Conservation (phyloP, 2,329 filamentous ascomycete genomes). For the Cladosporium sp. region DNA sequence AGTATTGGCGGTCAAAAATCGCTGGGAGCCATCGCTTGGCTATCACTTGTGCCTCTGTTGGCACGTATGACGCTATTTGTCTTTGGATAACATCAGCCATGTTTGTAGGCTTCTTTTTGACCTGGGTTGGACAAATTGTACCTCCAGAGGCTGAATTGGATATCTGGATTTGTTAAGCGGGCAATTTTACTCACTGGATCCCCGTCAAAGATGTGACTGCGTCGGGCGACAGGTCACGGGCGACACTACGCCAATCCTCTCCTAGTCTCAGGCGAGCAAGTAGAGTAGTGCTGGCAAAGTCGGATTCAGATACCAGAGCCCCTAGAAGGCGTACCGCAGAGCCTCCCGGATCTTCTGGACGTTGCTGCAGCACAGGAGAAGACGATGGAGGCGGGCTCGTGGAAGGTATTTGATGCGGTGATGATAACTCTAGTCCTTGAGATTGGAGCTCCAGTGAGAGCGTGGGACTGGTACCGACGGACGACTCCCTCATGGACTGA, state of each 20-base stretch:
- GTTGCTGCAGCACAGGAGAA: not conserved
- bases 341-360: not conserved
- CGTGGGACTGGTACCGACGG: too few relatives aligned
- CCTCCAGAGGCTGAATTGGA: too few relatives aligned
- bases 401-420: not conserved
- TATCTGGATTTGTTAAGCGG: not conserved
- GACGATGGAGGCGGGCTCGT: not conserved
- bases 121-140: not conserved
- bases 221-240: not conserved
- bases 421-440: not conserved
- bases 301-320: not conserved
- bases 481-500: too few relatives aligned
- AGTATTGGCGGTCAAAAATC: constrained; percentile 3
- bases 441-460: not conserved
- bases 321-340: not conserved
- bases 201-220: not conserved
- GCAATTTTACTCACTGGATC: not conserved
- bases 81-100: too few relatives aligned
- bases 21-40: not conserved
- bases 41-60: not conserved
- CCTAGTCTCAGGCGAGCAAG: constrained; percentile 5
- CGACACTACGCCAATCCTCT: not conserved
- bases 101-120: not conserved
- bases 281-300: constrained; percentile 1
- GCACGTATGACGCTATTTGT: not conserved